phyloP scores from a whole-genome alignment of 2,329 filamentous ascomycete species.

The Clarireedia hainanense region DNA sequence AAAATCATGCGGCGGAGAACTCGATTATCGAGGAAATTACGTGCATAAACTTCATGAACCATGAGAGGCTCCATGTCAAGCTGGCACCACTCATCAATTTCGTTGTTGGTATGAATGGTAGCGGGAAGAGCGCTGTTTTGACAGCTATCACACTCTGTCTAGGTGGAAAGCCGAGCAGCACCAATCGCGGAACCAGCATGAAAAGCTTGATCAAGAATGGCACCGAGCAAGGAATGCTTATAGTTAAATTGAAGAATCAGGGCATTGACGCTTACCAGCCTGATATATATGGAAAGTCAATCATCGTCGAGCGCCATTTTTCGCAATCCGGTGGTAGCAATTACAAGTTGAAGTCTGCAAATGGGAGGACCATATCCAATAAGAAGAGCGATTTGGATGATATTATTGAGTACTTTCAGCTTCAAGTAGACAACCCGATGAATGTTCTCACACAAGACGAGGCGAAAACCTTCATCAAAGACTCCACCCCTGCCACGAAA shows the following conservation, averaged over 20 bases:
- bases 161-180: slow-evolving; percentile 88
- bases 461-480: slow-evolving; percentile 85
- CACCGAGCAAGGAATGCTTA: slow-evolving; percentile 64
- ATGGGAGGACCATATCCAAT: slow-evolving; percentile 64
- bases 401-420: slow-evolving; percentile 83
- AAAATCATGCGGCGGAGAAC: slow-evolving; percentile 71
- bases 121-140: slow-evolving; percentile 91
- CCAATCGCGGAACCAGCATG: slow-evolving; percentile 83
- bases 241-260: slow-evolving; percentile 85
- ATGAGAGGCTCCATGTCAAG: slow-evolving; percentile 69
- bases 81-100: slow-evolving; percentile 97
- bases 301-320: slow-evolving; percentile 89
- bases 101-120: slow-evolving; percentile 94
- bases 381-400: slow-evolving; percentile 86
- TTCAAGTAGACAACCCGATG: slow-evolving; percentile 95
- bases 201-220: slow-evolving; percentile 91
- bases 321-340: slow-evolving; percentile 56
- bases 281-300: slow-evolving; percentile 74
- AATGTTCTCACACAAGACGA: slow-evolving; percentile 94
- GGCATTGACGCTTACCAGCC: slow-evolving; percentile 78
- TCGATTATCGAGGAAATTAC: slow-evolving; percentile 84
- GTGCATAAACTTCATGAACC: slow-evolving; percentile 95
- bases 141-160: slow-evolving; percentile 90
- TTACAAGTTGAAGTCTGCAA: slow-evolving; percentile 77
- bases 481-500: slow-evolving; percentile 73